Conservation (phyloP, 129 eudicot genomes). For the Arctium lappa region DNA sequence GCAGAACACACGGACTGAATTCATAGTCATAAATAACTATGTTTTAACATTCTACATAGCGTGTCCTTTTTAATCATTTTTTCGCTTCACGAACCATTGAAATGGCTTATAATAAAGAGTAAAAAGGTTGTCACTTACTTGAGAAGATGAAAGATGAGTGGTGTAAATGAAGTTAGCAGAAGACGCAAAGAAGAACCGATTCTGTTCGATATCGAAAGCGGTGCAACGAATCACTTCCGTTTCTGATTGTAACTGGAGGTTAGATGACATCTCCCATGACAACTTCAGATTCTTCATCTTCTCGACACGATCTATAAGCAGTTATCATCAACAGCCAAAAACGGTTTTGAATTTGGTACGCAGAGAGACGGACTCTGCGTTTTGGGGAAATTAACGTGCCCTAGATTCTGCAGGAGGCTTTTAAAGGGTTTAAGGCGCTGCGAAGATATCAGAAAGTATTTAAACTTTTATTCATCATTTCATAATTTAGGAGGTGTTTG, state of each 20-base stretch:
- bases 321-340: neutral
- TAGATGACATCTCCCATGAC: slow-evolving; percentile 45
- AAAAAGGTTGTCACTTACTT: slow-evolving; percentile 33
- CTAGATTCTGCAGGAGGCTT: slow-evolving; percentile 12
- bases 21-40: neutral
- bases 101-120: neutral
- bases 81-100: neutral
- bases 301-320: neutral
- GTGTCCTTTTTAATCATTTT: neutral
- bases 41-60: neutral
- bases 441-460: neutral
- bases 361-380: neutral
- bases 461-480: no score
- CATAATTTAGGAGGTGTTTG: no score
- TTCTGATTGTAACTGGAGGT: slow-evolving; percentile 43
- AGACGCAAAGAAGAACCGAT: slow-evolving; percentile 84
- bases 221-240: slow-evolving; percentile 51
- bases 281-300: slow-evolving; percentile 83
- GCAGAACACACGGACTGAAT: neutral
- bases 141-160: slow-evolving; percentile 44
- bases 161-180: slow-evolving; percentile 63
- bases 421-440: slow-evolving; percentile 27
- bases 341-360: neutral
- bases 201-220: slow-evolving; percentile 76
- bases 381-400: slow-evolving; percentile 4